Percentiles rank a stretch among this genome's conserved stretches.
These are phyloP conservation scores for Fusarium sp. DNA, from an alignment of 2,329 filamentous ascomycete species.

Conservation along the genomic window DNA sequence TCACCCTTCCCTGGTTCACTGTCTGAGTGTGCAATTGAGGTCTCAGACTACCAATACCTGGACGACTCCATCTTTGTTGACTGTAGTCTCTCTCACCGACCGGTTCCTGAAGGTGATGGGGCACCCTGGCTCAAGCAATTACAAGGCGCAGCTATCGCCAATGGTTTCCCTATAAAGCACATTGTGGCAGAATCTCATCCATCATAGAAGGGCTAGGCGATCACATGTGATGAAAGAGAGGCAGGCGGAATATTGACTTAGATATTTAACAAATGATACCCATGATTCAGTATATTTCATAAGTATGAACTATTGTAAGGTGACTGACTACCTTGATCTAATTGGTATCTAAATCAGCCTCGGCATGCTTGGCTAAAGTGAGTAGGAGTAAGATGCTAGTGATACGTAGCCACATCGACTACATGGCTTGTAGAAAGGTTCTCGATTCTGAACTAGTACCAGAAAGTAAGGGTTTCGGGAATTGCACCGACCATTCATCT, in stretches of 20 bases:
- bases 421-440: background rate
- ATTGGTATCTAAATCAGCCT: background rate
- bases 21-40: slow-evolving; percentile 47
- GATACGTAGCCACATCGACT: background rate
- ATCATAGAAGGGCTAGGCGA: slow-evolving; percentile 2
- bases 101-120: slow-evolving; percentile 44
- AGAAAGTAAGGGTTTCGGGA: background rate
- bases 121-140: slow-evolving; percentile 46
- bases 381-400: background rate
- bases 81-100: slow-evolving; percentile 49
- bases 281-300: slow-evolving; percentile 31
- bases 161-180: slow-evolving; percentile 49
- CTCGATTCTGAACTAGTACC: background rate
- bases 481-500: background rate
- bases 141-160: slow-evolving; percentile 49
- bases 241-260: slow-evolving; percentile 9
- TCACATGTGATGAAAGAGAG: background rate
- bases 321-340: background rate
- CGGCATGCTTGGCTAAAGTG: background rate
- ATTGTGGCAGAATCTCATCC: slow-evolving; percentile 4
- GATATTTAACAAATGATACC: slow-evolving; percentile 36
- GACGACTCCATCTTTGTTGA: slow-evolving; percentile 51
- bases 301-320: background rate
- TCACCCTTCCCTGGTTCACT: slow-evolving; percentile 49
- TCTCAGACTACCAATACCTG: slow-evolving; percentile 49